phyloP scores from a whole-genome alignment of 2,329 filamentous ascomycete species.

The Aspergillus fumigatus region DNA sequence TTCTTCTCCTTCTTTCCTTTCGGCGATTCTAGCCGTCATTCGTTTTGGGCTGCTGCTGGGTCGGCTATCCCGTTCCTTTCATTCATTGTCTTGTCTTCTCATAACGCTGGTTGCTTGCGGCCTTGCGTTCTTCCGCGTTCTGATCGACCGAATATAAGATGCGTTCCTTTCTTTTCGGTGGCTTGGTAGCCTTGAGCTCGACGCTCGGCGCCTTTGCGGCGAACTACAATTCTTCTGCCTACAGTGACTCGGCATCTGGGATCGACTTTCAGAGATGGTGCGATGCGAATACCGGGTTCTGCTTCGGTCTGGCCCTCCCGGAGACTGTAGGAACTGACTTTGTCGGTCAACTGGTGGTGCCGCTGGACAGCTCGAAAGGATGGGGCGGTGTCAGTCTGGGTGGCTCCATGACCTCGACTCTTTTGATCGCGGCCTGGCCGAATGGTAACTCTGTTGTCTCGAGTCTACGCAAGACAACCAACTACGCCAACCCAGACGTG shows the following conservation, averaged over 20 bases:
- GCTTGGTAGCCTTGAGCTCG: constrained; percentile 10
- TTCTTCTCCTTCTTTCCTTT: constrained; percentile 5
- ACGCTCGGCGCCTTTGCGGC: constrained; percentile 9
- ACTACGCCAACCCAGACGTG: constrained; percentile 10
- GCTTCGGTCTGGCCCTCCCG: constrained; percentile 15
- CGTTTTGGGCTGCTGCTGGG: constrained; percentile 14
- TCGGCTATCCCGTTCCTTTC: constrained; percentile 9
- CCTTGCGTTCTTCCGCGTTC: constrained; percentile 4
- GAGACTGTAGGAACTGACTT: constrained; percentile 12
- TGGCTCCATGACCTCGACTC: constrained; percentile 9
- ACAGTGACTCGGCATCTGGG: constrained; percentile 11
- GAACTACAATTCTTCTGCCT: constrained; percentile 12
- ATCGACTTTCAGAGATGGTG: constrained; percentile 18
- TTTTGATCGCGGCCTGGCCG: constrained; percentile 15
- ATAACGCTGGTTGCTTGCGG: background rate
- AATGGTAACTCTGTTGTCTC: constrained; percentile 10
- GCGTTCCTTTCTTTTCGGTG: constrained; percentile 9
- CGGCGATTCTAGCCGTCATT: constrained; percentile 3
- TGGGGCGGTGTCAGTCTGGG: constrained; percentile 17
- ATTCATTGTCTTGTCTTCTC: constrained; percentile 4
- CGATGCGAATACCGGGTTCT: constrained; percentile 11
- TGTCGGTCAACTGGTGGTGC: constrained; percentile 14
- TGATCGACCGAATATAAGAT: constrained; percentile 5
- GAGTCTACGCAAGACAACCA: constrained; percentile 9
- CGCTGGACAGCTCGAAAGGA: constrained; percentile 11